A percentile compares a stretch with the other conserved stretches of the same genome.
Conservation (phyloP, 2,329 filamentous ascomycete genomes). For the Talaromyces sp. region DNA sequence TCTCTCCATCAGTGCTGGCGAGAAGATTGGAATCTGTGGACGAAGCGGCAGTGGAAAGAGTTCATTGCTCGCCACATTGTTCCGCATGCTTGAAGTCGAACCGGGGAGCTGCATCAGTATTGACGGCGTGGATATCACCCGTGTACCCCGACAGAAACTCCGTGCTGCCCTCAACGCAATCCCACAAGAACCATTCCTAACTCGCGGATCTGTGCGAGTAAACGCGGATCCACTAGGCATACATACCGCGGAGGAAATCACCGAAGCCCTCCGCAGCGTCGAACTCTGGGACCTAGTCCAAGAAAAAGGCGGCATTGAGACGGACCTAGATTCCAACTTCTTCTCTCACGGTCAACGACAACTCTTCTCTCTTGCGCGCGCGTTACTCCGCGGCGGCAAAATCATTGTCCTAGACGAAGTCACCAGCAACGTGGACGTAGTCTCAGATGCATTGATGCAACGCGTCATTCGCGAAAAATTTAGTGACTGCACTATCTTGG, state of each 20-base stretch:
- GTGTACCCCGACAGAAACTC: constrained; percentile 34
- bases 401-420: constrained; percentile 43
- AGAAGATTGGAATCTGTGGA: constrained; percentile 40
- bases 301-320: constrained; percentile 36
- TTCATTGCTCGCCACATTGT: constrained; percentile 40
- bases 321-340: constrained; percentile 43
- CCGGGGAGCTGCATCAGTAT: constrained; percentile 37
- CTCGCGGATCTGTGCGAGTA: constrained; percentile 35
- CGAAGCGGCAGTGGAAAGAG: constrained; percentile 37
- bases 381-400: constrained; percentile 46
- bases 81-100: constrained; percentile 38
- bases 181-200: constrained; percentile 41
- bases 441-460: constrained; percentile 55
- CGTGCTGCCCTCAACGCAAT: constrained; percentile 40
- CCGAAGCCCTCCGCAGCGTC: constrained; percentile 33
- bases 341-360: constrained; percentile 59
- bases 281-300: constrained; percentile 34
- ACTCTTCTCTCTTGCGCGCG: constrained; percentile 58
- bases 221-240: constrained; percentile 37
- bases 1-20: constrained; percentile 39
- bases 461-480: constrained; percentile 53
- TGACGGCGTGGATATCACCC: constrained; percentile 40
- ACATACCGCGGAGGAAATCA: constrained; percentile 30
- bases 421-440: constrained; percentile 48
- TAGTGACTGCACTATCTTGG: constrained; percentile 53